Evolutionary conservation across 345 rosid species (phyloP).

Genomic region (Aquilaria yunnanensis): DNA sequence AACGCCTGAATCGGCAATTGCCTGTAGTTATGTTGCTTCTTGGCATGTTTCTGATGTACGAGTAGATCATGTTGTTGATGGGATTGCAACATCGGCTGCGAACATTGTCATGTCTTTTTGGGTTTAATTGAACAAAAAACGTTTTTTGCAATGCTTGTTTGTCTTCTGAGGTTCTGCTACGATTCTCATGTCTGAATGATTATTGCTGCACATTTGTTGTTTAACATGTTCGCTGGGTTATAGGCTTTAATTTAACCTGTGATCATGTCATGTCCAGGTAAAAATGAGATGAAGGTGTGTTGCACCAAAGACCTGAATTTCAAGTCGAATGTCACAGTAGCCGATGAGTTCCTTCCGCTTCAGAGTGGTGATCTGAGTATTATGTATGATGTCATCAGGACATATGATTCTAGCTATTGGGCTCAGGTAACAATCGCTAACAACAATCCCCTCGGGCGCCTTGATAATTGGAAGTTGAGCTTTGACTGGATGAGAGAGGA

Average conservation of each 20-base stretch:
- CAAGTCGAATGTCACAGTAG: constrained; percentile 51
- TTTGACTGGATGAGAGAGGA: constrained; percentile 92
- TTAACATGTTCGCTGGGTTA: too few species aligned
- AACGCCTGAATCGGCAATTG: too few species aligned
- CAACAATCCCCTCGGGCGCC: constrained; percentile 86
- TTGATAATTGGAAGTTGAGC: constrained; percentile 93
- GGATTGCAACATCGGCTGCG: too few species aligned
- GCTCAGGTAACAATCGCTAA: constrained; percentile 75
- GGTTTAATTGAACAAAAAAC: too few species aligned
- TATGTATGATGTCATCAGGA: constrained; percentile 80
- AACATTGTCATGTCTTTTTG: too few species aligned
- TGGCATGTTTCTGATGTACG: too few species aligned
- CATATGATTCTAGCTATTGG: constrained; percentile 77
- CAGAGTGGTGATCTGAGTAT: constrained; percentile 86
- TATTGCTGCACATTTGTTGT: background rate
- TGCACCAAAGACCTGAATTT: constrained; percentile 51
- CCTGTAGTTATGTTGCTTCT: too few species aligned
- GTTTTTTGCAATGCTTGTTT: too few species aligned
- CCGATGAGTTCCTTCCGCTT: constrained; percentile 60
- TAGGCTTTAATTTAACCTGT: background rate
- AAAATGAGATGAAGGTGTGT: constrained; percentile 56
- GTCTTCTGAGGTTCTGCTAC: too few species aligned
- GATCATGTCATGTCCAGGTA: constrained; percentile 34
- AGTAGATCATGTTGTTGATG: too few species aligned
- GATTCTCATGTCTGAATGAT: too few species aligned